These are phyloP conservation scores for Colletotrichum chrysophilum DNA, from an alignment of 2,329 filamentous ascomycete species.

Conservation along the genomic window DNA sequence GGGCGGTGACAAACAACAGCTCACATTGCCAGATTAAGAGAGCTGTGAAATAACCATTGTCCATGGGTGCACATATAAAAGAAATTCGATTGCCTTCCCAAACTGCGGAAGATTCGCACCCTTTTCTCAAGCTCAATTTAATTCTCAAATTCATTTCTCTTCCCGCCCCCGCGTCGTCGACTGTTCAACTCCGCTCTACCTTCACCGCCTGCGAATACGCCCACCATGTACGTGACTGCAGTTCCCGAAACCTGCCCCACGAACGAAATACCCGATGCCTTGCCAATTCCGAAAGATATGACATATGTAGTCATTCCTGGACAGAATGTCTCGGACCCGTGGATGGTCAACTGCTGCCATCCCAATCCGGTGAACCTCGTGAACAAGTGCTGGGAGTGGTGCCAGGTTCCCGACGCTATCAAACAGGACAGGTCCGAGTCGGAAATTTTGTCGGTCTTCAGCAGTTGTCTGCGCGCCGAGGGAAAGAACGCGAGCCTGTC, in stretches of 20 bases:
- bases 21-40: background rate
- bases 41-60: background rate
- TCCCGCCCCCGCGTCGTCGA: background rate
- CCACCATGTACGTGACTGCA: background rate
- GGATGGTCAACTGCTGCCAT: background rate
- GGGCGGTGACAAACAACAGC: background rate
- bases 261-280: background rate
- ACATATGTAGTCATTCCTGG: background rate
- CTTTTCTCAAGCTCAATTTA: background rate
- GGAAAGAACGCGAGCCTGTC: background rate
- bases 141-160: background rate
- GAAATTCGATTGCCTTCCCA: background rate
- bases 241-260: background rate
- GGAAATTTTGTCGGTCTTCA: background rate
- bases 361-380: background rate
- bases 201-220: background rate
- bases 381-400: background rate
- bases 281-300: background rate
- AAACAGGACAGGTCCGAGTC: accelerated
- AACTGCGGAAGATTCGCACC: accelerated
- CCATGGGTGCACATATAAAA: background rate
- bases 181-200: background rate
- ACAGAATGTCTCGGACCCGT: background rate
- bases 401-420: background rate
- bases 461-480: background rate